Base-by-base conservation (phyloP, 768 basidiomycete genomes). In the Russula virescens region DNA sequence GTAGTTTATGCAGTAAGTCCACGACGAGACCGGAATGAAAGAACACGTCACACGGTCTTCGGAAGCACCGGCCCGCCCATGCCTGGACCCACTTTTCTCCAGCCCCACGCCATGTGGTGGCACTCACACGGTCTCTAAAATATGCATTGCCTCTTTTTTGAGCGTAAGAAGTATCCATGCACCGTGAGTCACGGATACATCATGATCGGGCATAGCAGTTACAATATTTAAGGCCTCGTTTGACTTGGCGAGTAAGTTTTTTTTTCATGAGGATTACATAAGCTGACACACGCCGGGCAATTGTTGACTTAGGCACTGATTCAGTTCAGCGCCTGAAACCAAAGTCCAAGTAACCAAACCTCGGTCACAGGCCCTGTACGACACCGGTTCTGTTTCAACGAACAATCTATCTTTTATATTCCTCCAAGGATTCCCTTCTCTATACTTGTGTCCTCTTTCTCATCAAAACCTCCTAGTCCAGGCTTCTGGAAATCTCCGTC, bases 41-140 rank as follows among this genome's bases (percentile, higher is more conserved):
- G 11, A 51, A 61, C 60, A 61, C 60, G 60, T 61, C 60, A 61
- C 54, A 50, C 35, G 26, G 21, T 38, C 28, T 23, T n/a, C 60
- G 51, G 25, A 25, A 23, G 34, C 5, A 19, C 10, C 53, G 53
- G 60, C 25, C 46, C 52, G 60, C 38, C 2, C 10, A 2, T 28
- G 7, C 45, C 53, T 14, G 85, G 64, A n/a, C 34, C 50, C 16
- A 51, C 19, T 43, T 4, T 43, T 43, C 18, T 2, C n/a, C 3
- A 13, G 38, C 13, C 38, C 5, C 11, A n/a, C 38, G 46, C 87
- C 31, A 16, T 25, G 48, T 21, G 14, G 13, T 49, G 1, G 19
- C 43, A 38, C 38, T 38, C 38, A 38, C 38, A 11, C 38, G 38
- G 38, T 38, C 38, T 38, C 13, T 38, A 11, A 38, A 14, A 38